Conservation (phyloP, 208 protist species). For the Leishmania guyanensis region DNA sequence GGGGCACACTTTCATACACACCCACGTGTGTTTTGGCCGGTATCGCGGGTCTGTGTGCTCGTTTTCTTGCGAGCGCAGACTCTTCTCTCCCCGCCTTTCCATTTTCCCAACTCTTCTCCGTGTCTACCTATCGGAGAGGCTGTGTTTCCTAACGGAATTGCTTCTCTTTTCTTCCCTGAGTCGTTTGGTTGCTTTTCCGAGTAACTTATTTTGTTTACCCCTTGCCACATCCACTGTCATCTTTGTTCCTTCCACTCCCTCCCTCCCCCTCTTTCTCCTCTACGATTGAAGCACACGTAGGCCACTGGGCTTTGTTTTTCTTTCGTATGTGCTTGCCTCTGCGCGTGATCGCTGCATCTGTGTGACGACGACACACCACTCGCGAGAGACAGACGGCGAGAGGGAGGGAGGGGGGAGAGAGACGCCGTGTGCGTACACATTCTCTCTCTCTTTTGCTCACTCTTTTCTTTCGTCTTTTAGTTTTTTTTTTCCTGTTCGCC, state of each 20-base stretch:
- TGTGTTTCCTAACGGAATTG: not conserved
- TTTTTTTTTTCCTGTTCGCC: not conserved
- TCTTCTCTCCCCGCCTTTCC: not conserved
- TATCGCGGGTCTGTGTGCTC: not conserved
- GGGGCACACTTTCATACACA: not conserved
- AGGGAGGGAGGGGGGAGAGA: not conserved
- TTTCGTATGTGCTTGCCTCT: not conserved
- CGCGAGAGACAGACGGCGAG: not conserved
- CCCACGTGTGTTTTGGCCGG: not conserved
- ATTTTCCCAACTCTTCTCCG: not conserved
- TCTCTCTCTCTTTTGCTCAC: slow-evolving; percentile 1
- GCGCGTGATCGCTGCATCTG: not conserved
- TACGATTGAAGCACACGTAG: not conserved
- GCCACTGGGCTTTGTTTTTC: not conserved
- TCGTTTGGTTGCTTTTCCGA: not conserved
- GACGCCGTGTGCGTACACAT: too few species aligned
- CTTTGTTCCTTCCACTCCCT: not conserved
- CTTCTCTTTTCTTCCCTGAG: not conserved
- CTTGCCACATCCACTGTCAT: not conserved
- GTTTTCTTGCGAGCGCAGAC: not conserved
- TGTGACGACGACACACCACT: not conserved
- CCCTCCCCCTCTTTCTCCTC: not conserved
- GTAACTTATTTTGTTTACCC: not conserved
- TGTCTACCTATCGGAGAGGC: not conserved
- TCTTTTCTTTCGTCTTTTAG: slow-evolving; percentile 17